Percentiles rank a stretch among this genome's conserved stretches.
Evolutionary conservation across 768 basidiomycete species (phyloP).

Genomic region (Hygrocybe punicea): DNA sequence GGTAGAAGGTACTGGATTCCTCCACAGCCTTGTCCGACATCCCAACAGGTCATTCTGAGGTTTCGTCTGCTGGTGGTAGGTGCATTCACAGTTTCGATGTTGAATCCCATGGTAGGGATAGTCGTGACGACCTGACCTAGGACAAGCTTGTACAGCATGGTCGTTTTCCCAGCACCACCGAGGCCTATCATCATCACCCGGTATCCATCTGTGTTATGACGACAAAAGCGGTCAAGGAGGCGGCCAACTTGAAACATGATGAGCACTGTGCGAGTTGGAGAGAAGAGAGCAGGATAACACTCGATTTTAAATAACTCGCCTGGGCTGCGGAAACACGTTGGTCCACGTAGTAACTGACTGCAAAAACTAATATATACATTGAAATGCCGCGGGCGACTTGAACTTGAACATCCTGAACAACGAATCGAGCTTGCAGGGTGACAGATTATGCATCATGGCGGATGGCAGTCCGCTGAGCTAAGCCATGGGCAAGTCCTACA

Average conservation of each 20-base stretch:
- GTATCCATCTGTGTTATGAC: slow-evolving; percentile 10
- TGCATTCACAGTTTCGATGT: slow-evolving; percentile 52
- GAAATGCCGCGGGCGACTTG: too few species aligned
- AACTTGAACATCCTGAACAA: too few species aligned
- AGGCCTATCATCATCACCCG: slow-evolving; percentile 37
- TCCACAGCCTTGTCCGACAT: slow-evolving; percentile 56
- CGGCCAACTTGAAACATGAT: slow-evolving; percentile 24
- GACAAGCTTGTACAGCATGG: slow-evolving; percentile 45
- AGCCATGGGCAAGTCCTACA: too few species aligned
- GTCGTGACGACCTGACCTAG: slow-evolving; percentile 37
- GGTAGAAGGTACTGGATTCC: slow-evolving; percentile 39
- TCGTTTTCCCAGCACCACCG: slow-evolving; percentile 44
- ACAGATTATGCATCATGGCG: too few species aligned
- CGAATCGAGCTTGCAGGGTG: too few species aligned
- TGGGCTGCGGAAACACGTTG: too few species aligned
- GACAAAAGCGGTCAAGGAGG: slow-evolving; percentile 32
- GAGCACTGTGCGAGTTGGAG: slow-evolving; percentile 10
- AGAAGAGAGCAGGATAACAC: too few species aligned
- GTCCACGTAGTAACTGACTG: too few species aligned
- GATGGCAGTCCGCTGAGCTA: too few species aligned
- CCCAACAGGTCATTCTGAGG: slow-evolving; percentile 57
- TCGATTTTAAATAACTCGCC: too few species aligned
- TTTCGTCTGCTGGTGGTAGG: slow-evolving; percentile 26
- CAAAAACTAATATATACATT: too few species aligned
- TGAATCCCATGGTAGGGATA: slow-evolving; percentile 48